Conservation (phyloP, 352 stramenopile genomes). For the Pythium oligandrum region DNA sequence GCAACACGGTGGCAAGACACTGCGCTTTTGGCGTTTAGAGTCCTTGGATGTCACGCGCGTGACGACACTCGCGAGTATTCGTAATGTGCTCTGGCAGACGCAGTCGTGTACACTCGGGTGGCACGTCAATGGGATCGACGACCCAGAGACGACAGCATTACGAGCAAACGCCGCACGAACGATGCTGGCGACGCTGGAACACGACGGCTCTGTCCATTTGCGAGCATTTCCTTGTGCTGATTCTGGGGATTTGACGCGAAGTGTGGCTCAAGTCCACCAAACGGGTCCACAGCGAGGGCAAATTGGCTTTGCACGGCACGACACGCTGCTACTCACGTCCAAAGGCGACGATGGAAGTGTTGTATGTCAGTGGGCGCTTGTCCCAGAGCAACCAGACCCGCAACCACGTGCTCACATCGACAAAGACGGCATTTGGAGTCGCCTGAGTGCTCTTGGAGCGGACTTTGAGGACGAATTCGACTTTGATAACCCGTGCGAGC, state of each 20-base stretch:
- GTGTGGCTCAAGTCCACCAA: no score
- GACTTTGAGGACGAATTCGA: not conserved
- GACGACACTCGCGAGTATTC: conserved; percentile 31
- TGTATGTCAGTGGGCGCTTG: conserved; percentile 58
- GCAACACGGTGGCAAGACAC: conserved; percentile 26
- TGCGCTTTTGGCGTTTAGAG: conserved; percentile 63
- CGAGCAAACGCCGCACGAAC: conserved; percentile 11
- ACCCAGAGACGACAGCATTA: not conserved
- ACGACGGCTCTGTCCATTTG: conserved; percentile 14
- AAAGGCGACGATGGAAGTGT: conserved; percentile 33
- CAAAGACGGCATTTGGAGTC: conserved; percentile 6
- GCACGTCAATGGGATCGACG: conserved; percentile 25
- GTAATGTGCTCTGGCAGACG: conserved; percentile 50
- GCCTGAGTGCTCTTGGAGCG: conserved; percentile 6
- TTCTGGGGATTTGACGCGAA: not conserved
- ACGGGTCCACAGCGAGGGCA: not conserved
- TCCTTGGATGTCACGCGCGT: conserved; percentile 45
- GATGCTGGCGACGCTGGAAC: conserved; percentile 13
- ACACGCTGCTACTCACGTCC: conserved; percentile 46
- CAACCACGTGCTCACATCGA: conserved; percentile 10
- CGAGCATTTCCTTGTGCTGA: conserved; percentile 12
- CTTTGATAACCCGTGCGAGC: no score
- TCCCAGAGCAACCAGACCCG: conserved; percentile 6
- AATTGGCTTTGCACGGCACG: conserved; percentile 53
- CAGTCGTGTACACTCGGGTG: conserved; percentile 42